These are phyloP conservation scores for Suillus decipiens DNA, from an alignment of 768 basidiomycete species.

Conservation along the genomic window DNA sequence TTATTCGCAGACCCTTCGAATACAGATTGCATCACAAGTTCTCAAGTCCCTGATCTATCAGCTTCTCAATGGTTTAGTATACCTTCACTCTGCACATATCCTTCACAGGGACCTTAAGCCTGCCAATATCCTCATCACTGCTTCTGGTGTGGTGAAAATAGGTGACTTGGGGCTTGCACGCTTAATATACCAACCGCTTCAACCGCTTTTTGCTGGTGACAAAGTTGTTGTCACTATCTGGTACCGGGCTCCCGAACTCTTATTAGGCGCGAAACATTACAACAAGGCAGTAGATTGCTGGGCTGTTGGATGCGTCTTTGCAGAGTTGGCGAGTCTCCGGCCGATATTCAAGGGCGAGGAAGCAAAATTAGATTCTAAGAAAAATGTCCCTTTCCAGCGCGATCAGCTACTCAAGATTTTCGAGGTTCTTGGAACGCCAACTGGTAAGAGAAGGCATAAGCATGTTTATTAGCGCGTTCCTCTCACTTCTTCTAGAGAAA, in stretches of 20 bases:
- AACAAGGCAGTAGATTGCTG: conserved; percentile 96
- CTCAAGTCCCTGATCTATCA: conserved; percentile 95
- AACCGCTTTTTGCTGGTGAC: conserved; percentile 89
- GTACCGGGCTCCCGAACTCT: conserved; percentile 96
- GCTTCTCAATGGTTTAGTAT: conserved; percentile 90
- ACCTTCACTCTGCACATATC: conserved; percentile 93
- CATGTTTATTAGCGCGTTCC: not conserved
- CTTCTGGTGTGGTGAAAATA: conserved; percentile 89
- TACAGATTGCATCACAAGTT: conserved; percentile 70
- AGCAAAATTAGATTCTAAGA: conserved; percentile 95
- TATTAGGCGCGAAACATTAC: conserved; percentile 97
- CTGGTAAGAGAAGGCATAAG: conserved; percentile 51
- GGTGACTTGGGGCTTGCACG: conserved; percentile 97
- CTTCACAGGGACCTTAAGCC: conserved; percentile 98
- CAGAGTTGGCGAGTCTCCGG: conserved; percentile 87
- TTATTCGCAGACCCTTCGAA: conserved; percentile 87
- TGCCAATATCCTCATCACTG: conserved; percentile 95
- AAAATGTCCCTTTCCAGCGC: conserved; percentile 95
- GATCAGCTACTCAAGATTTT: conserved; percentile 97
- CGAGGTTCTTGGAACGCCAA: conserved; percentile 88
- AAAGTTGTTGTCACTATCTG: conserved; percentile 99
- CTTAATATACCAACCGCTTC: conserved; percentile 87
- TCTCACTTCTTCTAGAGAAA: conserved; percentile 51
- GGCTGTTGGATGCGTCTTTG: conserved; percentile 98
- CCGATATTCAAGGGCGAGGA: conserved; percentile 99